Percentiles rank a stretch among this genome's conserved stretches.
phyloP scores from a whole-genome alignment of 257 asterid species.

The Ballota nigra region DNA sequence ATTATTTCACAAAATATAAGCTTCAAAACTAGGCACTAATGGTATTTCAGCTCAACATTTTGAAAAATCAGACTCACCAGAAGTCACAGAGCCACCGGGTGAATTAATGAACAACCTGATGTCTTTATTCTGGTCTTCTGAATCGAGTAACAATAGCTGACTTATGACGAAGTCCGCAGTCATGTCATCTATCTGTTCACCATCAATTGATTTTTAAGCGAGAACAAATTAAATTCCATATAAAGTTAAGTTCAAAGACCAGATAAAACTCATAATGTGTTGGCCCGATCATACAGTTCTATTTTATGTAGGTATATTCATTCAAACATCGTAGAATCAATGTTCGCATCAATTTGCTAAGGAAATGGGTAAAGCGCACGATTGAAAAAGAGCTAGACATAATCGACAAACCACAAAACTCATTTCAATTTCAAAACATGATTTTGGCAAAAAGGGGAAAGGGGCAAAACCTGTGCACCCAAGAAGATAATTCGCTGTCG shows the following conservation, averaged over 20 bases:
- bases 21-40: background rate
- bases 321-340: too few species aligned
- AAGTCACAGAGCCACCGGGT: conserved; percentile 95
- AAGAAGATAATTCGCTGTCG: conserved; percentile 89
- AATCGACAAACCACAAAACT: background rate
- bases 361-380: background rate
- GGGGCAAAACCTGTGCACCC: conserved; percentile 68
- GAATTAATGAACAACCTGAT: conserved; percentile 86
- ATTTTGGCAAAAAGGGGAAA: background rate
- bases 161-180: conserved; percentile 85
- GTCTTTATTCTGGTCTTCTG: conserved; percentile 75
- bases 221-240: background rate
- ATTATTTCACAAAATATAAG: background rate
- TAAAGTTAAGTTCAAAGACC: background rate
- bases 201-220: conserved; percentile 19
- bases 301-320: too few species aligned
- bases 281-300: too few species aligned
- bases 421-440: background rate
- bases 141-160: conserved; percentile 83
- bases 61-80: conserved; percentile 55
- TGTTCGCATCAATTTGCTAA: background rate
- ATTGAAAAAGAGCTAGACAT: background rate
- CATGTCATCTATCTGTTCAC: conserved; percentile 72
- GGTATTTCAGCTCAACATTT: background rate
- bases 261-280: background rate